Percentiles rank a stretch among this genome's conserved stretches.
Evolutionary conservation across 148 eudicot genomes (phyloP).

Genomic region (Gaultheria prostrata): DNA sequence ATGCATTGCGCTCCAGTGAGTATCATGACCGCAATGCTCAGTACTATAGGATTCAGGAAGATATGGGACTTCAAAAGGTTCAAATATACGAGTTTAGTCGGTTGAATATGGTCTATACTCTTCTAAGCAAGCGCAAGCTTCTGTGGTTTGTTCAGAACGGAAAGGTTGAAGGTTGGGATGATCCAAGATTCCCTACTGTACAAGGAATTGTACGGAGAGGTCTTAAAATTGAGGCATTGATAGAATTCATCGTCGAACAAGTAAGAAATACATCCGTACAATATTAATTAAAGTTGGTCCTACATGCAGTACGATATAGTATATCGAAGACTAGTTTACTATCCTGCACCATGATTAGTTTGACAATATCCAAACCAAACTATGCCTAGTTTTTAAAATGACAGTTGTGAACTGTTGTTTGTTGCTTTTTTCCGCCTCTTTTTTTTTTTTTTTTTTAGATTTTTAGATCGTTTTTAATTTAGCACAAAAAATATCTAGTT

Average conservation of each 20-base stretch:
- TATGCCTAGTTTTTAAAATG: not conserved
- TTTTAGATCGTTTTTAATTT: no score
- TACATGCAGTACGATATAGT: not conserved
- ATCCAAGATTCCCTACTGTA: conserved; percentile 96
- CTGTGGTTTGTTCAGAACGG: conserved; percentile 97
- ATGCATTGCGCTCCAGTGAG: conserved; percentile 96
- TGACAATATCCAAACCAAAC: not conserved
- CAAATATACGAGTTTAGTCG: conserved; percentile 89
- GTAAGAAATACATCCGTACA: conserved; percentile 29
- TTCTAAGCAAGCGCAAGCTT: conserved; percentile 96
- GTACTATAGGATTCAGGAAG: conserved; percentile 79
- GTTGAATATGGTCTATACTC: conserved; percentile 92
- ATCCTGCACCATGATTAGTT: not conserved
- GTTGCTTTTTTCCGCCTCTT: not conserved
- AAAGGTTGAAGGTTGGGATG: conserved; percentile 99
- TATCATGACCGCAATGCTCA: conserved; percentile 99
- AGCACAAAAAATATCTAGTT: not conserved
- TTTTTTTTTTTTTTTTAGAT: not conserved
- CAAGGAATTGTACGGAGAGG: conserved; percentile 98
- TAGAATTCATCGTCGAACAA: conserved; percentile 95
- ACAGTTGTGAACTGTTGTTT: not conserved
- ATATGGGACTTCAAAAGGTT: conserved; percentile 85
- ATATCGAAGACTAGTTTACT: not conserved
- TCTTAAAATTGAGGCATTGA: conserved; percentile 78
- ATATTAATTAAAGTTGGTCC: not conserved